A percentile compares a stretch with the other conserved stretches of the same genome.
Conservation (phyloP, 2,329 filamentous ascomycete species). For the Erysiphe pulchra region DNA sequence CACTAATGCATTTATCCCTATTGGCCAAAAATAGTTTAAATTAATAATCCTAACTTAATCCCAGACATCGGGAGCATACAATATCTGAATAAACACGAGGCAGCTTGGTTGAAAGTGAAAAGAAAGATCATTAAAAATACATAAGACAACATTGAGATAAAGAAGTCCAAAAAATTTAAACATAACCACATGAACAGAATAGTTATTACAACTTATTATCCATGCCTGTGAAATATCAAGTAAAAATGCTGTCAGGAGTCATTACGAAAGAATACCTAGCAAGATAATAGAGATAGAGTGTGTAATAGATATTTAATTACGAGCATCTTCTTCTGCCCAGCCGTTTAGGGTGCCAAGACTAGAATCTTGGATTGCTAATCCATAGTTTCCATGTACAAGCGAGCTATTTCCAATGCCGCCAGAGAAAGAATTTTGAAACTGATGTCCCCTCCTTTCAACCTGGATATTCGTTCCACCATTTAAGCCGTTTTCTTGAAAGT, state of each 20-base stretch:
- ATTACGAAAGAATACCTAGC: background rate
- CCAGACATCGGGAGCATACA: too few relatives aligned
- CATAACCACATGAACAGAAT: background rate
- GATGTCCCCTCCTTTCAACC: conserved; percentile 31
- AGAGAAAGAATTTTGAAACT: conserved; percentile 34
- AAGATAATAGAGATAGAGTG: background rate
- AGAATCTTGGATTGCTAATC: conserved; percentile 31
- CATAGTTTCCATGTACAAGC: conserved; percentile 20
- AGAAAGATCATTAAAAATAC: too few relatives aligned
- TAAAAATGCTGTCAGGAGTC: background rate
- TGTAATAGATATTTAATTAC: conserved; percentile 8
- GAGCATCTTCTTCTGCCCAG: conserved; percentile 32
- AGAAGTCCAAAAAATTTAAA: too few relatives aligned
- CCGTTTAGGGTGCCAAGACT: conserved; percentile 33
- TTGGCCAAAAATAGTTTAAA: too few relatives aligned
- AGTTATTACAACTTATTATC: background rate
- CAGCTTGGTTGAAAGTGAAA: too few relatives aligned
- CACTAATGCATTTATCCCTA: too few relatives aligned
- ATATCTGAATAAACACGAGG: too few relatives aligned
- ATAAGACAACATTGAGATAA: too few relatives aligned
- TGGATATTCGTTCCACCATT: conserved; percentile 13
- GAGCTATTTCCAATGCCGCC: conserved; percentile 10
- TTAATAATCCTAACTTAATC: too few relatives aligned
- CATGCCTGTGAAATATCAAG: background rate
- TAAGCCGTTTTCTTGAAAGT: conserved; percentile 19